Conservation (phyloP, 805 yeast species). For the Kluyveromyces aestuarii region DNA sequence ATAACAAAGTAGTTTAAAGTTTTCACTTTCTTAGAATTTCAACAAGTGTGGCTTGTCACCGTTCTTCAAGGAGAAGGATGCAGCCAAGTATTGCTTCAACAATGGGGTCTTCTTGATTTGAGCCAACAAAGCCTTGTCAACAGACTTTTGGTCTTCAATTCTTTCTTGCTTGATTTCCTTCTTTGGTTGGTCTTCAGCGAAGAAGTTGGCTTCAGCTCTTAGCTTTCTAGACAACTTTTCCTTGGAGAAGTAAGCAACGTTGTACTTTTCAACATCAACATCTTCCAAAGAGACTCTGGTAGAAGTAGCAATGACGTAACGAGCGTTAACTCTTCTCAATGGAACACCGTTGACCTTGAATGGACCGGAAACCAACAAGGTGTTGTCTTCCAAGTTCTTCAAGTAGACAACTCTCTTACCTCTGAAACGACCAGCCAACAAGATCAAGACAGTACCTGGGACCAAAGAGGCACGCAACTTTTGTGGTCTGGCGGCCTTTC, state of each 20-base stretch:
- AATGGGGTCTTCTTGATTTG: conserved; percentile 96
- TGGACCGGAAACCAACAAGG: conserved; percentile 95
- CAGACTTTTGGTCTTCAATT: conserved; percentile 91
- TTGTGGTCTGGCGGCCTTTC: conserved; percentile 90
- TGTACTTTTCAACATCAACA: conserved; percentile 84
- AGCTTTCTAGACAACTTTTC: conserved; percentile 77
- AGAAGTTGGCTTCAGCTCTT: conserved; percentile 89
- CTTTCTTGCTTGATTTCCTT: conserved; percentile 91
- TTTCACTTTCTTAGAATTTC: conserved; percentile 63
- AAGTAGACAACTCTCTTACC: conserved; percentile 99
- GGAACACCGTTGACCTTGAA: conserved; percentile 99
- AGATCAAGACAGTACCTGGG: conserved; percentile 96
- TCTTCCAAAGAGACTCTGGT: conserved; percentile 75
- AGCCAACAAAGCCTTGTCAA: conserved; percentile 85
- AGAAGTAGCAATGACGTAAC: conserved; percentile 98
- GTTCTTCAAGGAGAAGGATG: conserved; percentile 92
- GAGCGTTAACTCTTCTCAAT: conserved; percentile 96
- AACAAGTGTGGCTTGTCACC: conserved; percentile 98
- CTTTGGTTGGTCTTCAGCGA: conserved; percentile 62
- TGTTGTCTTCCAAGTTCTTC: conserved; percentile 96
- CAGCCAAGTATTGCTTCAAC: conserved; percentile 91
- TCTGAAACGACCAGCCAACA: conserved; percentile 99
- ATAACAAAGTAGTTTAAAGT: conserved; percentile 4
- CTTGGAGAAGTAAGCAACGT: conserved; percentile 92
- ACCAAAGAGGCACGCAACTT: conserved; percentile 91